phyloP scores from a whole-genome alignment of 345 rosid genomes.

The Sapria himalayana region DNA sequence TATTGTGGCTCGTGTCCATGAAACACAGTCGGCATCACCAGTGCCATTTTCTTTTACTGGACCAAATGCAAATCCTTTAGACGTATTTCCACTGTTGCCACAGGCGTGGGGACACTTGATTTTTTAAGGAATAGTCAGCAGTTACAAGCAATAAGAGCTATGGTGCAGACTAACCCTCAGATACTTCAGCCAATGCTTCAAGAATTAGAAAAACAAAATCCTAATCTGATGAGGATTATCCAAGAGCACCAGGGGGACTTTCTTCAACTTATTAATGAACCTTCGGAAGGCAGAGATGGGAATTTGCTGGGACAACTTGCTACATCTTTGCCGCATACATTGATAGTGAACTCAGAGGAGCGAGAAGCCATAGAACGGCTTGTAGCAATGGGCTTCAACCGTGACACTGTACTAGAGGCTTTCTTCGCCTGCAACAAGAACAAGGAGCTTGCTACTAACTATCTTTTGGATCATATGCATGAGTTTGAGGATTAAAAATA shows the following conservation, averaged over 20 bases:
- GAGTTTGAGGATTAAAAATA: slow-evolving; percentile 81
- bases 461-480: slow-evolving; percentile 78
- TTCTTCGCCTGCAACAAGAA: slow-evolving; percentile 92
- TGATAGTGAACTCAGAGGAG: slow-evolving; percentile 78
- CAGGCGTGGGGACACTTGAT: slow-evolving; percentile 63
- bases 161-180: slow-evolving; percentile 79
- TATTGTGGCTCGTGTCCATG: slow-evolving; percentile 24
- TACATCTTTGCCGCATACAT: slow-evolving; percentile 68
- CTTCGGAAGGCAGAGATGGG: slow-evolving; percentile 74
- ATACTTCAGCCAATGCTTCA: slow-evolving; percentile 89
- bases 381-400: slow-evolving; percentile 83
- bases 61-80: slow-evolving; percentile 77
- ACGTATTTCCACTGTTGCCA: slow-evolving; percentile 80
- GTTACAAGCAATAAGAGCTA: slow-evolving; percentile 71
- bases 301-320: slow-evolving; percentile 49
- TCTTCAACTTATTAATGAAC: slow-evolving; percentile 70
- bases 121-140: slow-evolving; percentile 80
- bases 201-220: slow-evolving; percentile 78
- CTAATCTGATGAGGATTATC: slow-evolving; percentile 59
- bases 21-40: slow-evolving; percentile 32
- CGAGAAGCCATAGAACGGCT: slow-evolving; percentile 92
- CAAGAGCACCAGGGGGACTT: slow-evolving; percentile 86
- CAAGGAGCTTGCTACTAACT: slow-evolving; percentile 84
- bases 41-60: slow-evolving; percentile 30
- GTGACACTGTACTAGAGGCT: slow-evolving; percentile 55